These are phyloP conservation scores for Aspergillus pseudoviridinutans DNA, from an alignment of 2,329 filamentous ascomycete genomes.

Conservation along the genomic window DNA sequence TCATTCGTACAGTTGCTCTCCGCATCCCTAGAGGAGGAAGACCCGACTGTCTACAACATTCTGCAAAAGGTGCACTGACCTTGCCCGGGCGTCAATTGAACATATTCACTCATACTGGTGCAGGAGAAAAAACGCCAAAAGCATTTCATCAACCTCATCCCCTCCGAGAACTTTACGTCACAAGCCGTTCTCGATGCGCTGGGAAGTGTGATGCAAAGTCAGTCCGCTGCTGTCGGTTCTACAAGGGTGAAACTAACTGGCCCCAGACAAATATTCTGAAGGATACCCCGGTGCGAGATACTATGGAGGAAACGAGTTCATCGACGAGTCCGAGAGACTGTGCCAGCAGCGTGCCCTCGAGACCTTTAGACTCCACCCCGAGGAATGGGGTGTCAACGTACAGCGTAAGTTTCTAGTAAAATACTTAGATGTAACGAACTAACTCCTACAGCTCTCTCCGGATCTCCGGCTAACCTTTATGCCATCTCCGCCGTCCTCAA, in stretches of 20 bases:
- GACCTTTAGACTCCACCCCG: constrained; percentile 75
- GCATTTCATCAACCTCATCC: constrained; percentile 96
- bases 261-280: constrained; percentile 90
- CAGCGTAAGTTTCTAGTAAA: constrained; percentile 59
- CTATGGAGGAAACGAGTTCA: constrained; percentile 95
- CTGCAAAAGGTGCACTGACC: constrained; percentile 71
- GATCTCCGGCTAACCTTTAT: constrained; percentile 69
- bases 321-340: constrained; percentile 81
- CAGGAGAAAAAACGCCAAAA: constrained; percentile 95
- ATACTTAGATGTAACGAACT: neutral
- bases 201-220: constrained; percentile 93
- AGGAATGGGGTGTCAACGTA: constrained; percentile 96
- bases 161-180: constrained; percentile 93
- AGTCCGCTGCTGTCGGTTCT: constrained; percentile 24
- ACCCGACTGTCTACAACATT: constrained; percentile 82
- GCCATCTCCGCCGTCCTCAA: constrained; percentile 96
- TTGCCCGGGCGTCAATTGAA: neutral
- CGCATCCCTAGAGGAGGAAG: constrained; percentile 73
- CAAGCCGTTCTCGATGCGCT: constrained; percentile 88
- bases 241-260: constrained; percentile 22
- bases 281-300: constrained; percentile 95
- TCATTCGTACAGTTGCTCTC: constrained; percentile 63
- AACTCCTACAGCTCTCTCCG: constrained; percentile 64
- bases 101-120: constrained; percentile 12
- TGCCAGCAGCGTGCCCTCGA: constrained; percentile 89